These are phyloP conservation scores for Singerocomus rubriflavus DNA, from an alignment of 1,284 basidiomycete species.

Conservation along the genomic window DNA sequence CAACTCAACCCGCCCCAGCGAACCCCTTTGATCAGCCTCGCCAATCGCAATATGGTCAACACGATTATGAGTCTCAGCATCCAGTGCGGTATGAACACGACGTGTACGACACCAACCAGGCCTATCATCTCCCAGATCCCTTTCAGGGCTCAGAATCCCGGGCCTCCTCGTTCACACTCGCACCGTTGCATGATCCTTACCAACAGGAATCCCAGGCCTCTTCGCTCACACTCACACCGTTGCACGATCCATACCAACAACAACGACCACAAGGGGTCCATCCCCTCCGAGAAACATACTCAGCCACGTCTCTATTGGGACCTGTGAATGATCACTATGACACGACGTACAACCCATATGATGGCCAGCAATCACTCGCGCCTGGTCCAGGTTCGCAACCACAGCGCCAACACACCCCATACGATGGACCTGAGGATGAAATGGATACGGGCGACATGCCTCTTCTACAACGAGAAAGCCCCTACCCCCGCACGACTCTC, in stretches of 20 bases:
- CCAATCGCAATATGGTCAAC: constrained; percentile 17
- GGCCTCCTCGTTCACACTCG: constrained; percentile 20
- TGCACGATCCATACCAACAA: constrained; percentile 30
- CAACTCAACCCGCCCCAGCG: constrained; percentile 23
- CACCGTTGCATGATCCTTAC: no score
- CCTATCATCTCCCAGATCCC: constrained; percentile 24
- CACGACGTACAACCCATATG: constrained; percentile 24
- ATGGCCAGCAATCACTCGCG: constrained; percentile 15
- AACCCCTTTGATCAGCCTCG: constrained; percentile 24
- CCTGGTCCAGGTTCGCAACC: constrained; percentile 24
- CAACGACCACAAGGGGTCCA: constrained; percentile 29
- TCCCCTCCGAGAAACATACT: constrained; percentile 22
- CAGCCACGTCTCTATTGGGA: constrained; percentile 18
- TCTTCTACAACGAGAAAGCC: constrained; percentile 48
- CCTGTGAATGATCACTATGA: constrained; percentile 30
- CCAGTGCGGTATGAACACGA: constrained; percentile 20
- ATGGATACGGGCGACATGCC: constrained; percentile 59
- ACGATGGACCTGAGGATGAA: constrained; percentile 39
- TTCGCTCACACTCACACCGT: constrained; percentile 22
- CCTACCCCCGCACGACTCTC: constrained; percentile 30
- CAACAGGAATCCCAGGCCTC: constrained; percentile 9
- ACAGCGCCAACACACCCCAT: constrained; percentile 34
- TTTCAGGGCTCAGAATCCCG: constrained; percentile 19
- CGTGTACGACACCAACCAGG: constrained; percentile 30
- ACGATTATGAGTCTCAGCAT: constrained; percentile 19